These are phyloP conservation scores for Penicillium turbatum DNA, from an alignment of 495 filamentous ascomycete species.

Conservation along the genomic window DNA sequence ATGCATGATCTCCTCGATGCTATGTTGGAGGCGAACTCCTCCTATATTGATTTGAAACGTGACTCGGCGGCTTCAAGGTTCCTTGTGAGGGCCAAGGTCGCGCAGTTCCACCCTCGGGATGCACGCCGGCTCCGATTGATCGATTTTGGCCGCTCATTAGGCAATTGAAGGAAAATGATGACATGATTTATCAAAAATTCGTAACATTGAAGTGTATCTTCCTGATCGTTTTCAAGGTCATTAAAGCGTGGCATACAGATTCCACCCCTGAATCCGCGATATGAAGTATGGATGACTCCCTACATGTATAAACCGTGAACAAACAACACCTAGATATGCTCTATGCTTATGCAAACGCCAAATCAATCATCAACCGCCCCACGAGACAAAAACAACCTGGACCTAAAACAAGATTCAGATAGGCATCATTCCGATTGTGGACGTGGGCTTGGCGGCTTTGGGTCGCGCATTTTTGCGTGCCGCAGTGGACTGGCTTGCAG, in stretches of 20 bases:
- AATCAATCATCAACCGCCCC: conserved; percentile 19
- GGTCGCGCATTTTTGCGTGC: conserved; percentile 28
- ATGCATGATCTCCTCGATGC: conserved; percentile 62
- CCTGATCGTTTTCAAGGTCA: conserved; percentile 6
- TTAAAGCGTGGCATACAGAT: background rate
- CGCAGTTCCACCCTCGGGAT: conserved; percentile 82
- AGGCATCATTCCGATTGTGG: conserved; percentile 47
- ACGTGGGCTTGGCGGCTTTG: conserved; percentile 32
- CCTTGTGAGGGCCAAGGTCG: conserved; percentile 76
- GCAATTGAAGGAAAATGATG: conserved; percentile 45
- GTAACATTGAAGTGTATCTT: conserved; percentile 16
- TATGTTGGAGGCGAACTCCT: conserved; percentile 57
- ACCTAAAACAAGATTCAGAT: conserved; percentile 25
- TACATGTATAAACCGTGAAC: conserved; percentile 1
- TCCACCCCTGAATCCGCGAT: background rate
- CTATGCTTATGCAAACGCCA: conserved; percentile 21
- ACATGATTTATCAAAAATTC: conserved; percentile 4
- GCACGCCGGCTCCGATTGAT: conserved; percentile 69
- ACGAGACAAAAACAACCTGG: conserved; percentile 1
- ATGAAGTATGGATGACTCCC: background rate
- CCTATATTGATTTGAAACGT: conserved; percentile 63
- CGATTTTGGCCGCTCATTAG: conserved; percentile 77
- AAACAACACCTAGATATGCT: conserved; percentile 26
- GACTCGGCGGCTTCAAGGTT: conserved; percentile 83
- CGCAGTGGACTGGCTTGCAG: conserved; percentile 22